Evolutionary conservation across 2,329 filamentous ascomycete genomes (phyloP), one percentile per base, ranked within the genome.

Genomic region (Talaromyces albobiverticillius): DNA sequence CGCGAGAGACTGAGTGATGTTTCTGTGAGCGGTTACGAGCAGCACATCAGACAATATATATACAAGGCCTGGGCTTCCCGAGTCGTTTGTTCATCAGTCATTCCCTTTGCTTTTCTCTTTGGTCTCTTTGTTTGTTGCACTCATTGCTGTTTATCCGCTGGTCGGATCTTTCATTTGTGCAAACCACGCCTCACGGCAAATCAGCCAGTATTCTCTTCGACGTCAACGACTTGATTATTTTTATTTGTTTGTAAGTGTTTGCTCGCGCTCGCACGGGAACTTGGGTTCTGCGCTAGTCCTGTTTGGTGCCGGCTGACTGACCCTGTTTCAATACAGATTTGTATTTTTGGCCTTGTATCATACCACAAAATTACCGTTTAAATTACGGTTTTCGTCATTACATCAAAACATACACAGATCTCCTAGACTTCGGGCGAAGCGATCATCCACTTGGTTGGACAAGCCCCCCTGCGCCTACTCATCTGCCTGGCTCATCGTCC

Each of bases 391-490:
- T 51, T 43, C 18, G 26, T 51, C 47, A 31, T 50, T 50, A 45
- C 53, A 43, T 51, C 53, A 46, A 55, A 20, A 48, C 50, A 45
- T 53, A 53, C 50, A 32, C 31, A 45, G 26, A 50, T 46, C 46
- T 50, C 53, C 53, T 46, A 55, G 31, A 55, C 47, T 34, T 40
- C 53, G 53, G 46, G 53, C 41, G 41, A 31, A 55, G 26, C 40
- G 46, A 51, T 55, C 53, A 51, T 46, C 46, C 53, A 46, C 41
- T 29, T 49, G 48, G 48, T 50, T 57, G 43, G 48, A 57, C 29
- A 41, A 55, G 34, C 43, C 48, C 53, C 48, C 52, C 49, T 52
- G 48, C 41, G 53, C n/a, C n/a, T n/a, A n/a, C n/a, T n/a, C n/a
- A n/a, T n/a, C n/a, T n/a, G n/a, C n/a, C n/a, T n/a, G n/a, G 41